A percentile compares a stretch with the other conserved stretches of the same genome.
These are phyloP conservation scores for Lentinus brumalis DNA, from an alignment of 768 basidiomycete species.

Conservation along the genomic window DNA sequence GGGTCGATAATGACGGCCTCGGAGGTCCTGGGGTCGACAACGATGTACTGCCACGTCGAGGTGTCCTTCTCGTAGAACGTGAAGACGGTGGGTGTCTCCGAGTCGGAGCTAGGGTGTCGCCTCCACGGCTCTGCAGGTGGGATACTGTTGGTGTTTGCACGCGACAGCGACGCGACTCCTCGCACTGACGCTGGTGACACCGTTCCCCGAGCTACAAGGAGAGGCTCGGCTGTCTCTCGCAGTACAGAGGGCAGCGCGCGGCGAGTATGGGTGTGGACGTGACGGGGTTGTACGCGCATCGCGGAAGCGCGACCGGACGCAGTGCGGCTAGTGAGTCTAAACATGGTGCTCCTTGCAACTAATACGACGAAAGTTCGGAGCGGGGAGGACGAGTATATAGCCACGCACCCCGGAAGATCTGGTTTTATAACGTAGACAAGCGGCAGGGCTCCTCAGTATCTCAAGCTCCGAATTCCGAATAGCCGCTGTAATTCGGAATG, in stretches of 20 bases:
- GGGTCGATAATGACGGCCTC: slow-evolving; percentile 43
- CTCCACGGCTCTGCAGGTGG: slow-evolving; percentile 27
- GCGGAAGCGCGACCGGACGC: no score
- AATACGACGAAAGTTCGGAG: neutral
- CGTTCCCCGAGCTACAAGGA: neutral
- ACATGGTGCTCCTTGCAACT: no score
- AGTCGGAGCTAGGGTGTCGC: slow-evolving; percentile 20
- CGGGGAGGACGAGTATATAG: neutral
- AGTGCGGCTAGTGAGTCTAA: no score
- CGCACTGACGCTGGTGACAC: neutral
- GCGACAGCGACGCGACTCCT: slow-evolving; percentile 1
- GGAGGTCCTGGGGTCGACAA: slow-evolving; percentile 54
- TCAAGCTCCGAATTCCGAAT: slow-evolving; percentile 18
- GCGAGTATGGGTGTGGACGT: neutral
- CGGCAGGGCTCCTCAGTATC: neutral
- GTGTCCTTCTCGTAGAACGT: slow-evolving; percentile 33
- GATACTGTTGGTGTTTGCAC: slow-evolving; percentile 7
- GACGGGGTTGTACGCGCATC: neutral
- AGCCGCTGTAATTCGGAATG: neutral
- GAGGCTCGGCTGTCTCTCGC: neutral
- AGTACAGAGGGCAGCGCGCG: neutral
- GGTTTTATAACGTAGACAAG: neutral
- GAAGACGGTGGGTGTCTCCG: slow-evolving; percentile 26
- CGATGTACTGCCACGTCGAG: slow-evolving; percentile 53
- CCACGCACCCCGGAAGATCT: no score